Evolutionary conservation across 768 basidiomycete genomes (phyloP), one percentile per base, ranked within the genome.

Genomic region (Serendipita vermifera): DNA sequence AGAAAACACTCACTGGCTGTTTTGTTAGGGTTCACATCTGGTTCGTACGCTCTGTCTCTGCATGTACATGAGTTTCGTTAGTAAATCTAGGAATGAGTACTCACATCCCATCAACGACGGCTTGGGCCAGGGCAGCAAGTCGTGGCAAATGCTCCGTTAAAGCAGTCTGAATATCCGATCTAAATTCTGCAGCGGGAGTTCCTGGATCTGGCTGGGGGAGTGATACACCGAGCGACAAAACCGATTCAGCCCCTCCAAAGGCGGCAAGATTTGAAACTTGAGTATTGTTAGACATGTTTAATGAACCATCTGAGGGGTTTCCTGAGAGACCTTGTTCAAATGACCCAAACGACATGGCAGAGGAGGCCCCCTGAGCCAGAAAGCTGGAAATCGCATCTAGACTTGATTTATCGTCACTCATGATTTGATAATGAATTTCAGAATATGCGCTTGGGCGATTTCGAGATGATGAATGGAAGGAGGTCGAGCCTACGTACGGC

Each of bases 1-100:
- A n/a, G n/a, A n/a, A n/a, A n/a, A 13, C 7, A 27, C 46, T 31
- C 24, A 51, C 46, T 51, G 26, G 46, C 46, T 5, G 29, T 29
- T n/a, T 51, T 51, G 46, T 51, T 51, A n/a, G 46, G 46, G 22
- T 51, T 51, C n/a, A 51, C 24, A 51, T 51, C 46, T 27, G 46
- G 22, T 31, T 51, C 46, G 32, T 51, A 51, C 5, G 46, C 46
- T 29, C 46, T 51, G 32, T 51, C 46, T 24, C 46, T 51, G 46
- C 46, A n/a, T 27, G 5, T 9, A 7, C 26, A 51, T 15, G 32
- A 26, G 46, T n/a, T 26, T 20, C 17, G 15, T 26, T n/a, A 41
- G 7, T 7, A 51, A 22, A 51, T 51, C 5, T 31, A 9, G 3
- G 39, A 22, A 27, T 5, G 27, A 5, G 5, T 7, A 51, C 46